phyloP scores from a whole-genome alignment of 2,329 filamentous ascomycete species.

The Didymosphaeria variabile region DNA sequence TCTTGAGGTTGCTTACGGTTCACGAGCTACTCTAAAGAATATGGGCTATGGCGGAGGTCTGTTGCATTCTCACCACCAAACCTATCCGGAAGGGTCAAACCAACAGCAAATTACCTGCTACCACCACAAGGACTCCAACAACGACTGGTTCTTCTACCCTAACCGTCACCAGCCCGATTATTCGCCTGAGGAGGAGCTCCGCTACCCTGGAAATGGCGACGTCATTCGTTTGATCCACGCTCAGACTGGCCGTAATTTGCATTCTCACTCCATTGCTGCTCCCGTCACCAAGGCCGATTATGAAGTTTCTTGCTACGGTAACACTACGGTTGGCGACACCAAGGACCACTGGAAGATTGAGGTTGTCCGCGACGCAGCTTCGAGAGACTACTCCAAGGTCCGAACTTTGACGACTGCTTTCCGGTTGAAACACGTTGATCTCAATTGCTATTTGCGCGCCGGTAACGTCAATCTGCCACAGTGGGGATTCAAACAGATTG shows the following conservation, averaged over 20 bases:
- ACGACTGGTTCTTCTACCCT: conserved; percentile 99
- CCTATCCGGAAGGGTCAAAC: conserved; percentile 88
- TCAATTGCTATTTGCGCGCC: conserved; percentile 93
- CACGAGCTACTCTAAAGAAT: conserved; percentile 93
- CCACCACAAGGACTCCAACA: conserved; percentile 99
- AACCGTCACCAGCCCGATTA: conserved; percentile 81
- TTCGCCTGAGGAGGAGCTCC: conserved; percentile 72
- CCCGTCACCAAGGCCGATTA: conserved; percentile 88
- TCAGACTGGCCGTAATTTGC: conserved; percentile 95
- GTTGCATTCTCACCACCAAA: conserved; percentile 95
- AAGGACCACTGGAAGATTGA: conserved; percentile 98
- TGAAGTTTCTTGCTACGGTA: conserved; percentile 96
- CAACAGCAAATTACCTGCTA: conserved; percentile 99
- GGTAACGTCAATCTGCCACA: conserved; percentile 96
- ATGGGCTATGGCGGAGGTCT: conserved; percentile 99
- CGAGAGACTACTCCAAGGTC: conserved; percentile 82
- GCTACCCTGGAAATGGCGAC: conserved; percentile 79
- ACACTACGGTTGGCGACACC: conserved; percentile 91
- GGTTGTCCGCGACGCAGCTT: conserved; percentile 88
- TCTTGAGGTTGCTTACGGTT: conserved; percentile 88
- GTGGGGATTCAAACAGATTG: conserved; percentile 99
- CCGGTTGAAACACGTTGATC: conserved; percentile 80
- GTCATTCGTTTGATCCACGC: conserved; percentile 89
- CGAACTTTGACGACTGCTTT: conserved; percentile 94
- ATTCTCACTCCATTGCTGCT: conserved; percentile 90